Evolutionary conservation across 2,329 filamentous ascomycete species (phyloP).

Genomic region (Microcera coccophila): DNA sequence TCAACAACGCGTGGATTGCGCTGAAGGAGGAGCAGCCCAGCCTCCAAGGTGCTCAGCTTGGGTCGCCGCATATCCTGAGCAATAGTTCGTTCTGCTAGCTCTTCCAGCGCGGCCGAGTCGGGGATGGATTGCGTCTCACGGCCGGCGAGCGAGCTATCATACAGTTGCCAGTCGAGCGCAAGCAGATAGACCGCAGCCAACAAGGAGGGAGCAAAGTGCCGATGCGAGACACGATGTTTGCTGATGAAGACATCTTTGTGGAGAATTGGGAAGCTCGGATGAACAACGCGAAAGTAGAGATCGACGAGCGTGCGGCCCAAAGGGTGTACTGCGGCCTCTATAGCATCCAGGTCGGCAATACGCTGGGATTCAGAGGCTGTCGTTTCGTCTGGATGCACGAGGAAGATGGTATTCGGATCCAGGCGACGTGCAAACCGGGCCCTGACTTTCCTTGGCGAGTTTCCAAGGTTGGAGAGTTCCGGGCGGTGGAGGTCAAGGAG

Average conservation of each 20-base stretch:
- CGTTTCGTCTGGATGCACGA: constrained; percentile 35
- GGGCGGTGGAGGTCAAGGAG: constrained; percentile 55
- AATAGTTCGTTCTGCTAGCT: constrained; percentile 42
- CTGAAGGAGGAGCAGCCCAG: constrained; percentile 52
- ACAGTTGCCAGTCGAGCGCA: constrained; percentile 59
- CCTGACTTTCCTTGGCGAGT: constrained; percentile 3
- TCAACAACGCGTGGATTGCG: constrained; percentile 40
- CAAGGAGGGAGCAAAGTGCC: constrained; percentile 56
- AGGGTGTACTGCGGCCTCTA: constrained; percentile 60
- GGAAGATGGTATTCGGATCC: constrained; percentile 34
- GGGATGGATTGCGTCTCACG: constrained; percentile 29
- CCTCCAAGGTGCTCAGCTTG: constrained; percentile 54
- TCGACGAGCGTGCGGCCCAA: constrained; percentile 62
- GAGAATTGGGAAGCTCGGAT: constrained; percentile 55
- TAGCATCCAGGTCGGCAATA: constrained; percentile 42
- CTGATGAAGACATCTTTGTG: constrained; percentile 60
- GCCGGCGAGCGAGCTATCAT: constrained; percentile 48
- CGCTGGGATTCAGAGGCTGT: constrained; percentile 39
- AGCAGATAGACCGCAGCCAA: constrained; percentile 59
- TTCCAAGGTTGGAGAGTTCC: constrained; percentile 33
- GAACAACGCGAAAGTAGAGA: constrained; percentile 62
- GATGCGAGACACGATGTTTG: constrained; percentile 55
- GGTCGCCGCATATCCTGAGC: constrained; percentile 47
- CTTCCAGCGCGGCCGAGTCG: constrained; percentile 32
- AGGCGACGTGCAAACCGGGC: constrained; percentile 31